Evolutionary conservation across 31 red algal species (phyloP).

Genomic region (Endocladia muricata): DNA sequence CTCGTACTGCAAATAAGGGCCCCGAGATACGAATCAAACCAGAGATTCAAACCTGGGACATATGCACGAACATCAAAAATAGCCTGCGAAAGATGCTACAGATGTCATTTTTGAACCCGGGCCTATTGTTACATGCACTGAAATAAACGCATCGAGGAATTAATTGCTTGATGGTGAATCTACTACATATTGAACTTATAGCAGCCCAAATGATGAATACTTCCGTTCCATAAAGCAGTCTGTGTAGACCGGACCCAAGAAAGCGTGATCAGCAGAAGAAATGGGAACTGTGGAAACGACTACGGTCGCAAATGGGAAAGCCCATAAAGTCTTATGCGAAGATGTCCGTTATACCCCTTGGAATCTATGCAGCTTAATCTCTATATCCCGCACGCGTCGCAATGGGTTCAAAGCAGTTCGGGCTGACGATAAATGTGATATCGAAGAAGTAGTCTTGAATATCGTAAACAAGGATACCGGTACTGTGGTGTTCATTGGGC

Average conservation of each 20-base stretch:
- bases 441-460: not conserved
- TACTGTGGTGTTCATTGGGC: not conserved
- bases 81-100: not conserved
- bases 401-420: not conserved
- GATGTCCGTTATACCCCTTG: not conserved
- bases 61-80: not conserved
- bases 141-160: not conserved
- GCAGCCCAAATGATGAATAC: not conserved
- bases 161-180: not conserved
- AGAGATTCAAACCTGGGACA: not conserved
- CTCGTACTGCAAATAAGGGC: not conserved
- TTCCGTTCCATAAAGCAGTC: not conserved
- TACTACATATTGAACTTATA: not conserved
- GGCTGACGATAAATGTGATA: not conserved
- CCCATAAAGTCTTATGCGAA: not conserved
- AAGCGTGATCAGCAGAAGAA: not conserved
- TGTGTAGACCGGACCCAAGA: not conserved
- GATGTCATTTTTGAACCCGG: not conserved
- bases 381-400: not conserved
- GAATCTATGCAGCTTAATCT: not conserved
- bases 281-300: conserved; percentile 3
- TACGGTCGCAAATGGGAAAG: not conserved
- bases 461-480: not conserved
- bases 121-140: not conserved
- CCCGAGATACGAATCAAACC: not conserved